phyloP scores from a whole-genome alignment of 352 stramenopile genomes.

The Phytophthora niederhauseri region DNA sequence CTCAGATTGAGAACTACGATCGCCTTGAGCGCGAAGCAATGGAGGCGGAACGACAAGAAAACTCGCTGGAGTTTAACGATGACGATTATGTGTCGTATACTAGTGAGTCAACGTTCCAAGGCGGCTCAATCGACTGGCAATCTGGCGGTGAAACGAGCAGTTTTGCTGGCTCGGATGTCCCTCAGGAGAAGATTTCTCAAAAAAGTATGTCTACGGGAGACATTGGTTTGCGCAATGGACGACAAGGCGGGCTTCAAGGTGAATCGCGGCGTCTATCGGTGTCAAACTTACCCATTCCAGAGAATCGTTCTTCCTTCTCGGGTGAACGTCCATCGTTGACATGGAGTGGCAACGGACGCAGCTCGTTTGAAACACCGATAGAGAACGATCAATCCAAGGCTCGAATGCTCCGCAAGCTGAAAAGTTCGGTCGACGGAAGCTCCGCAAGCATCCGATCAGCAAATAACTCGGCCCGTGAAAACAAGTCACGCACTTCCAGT shows the following conservation, averaged over 20 bases:
- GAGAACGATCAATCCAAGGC: constrained; percentile 68
- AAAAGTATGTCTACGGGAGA: constrained; percentile 30
- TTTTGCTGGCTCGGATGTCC: constrained; percentile 17
- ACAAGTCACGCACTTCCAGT: constrained; percentile 21
- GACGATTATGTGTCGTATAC: constrained; percentile 43
- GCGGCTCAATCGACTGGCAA: constrained; percentile 18
- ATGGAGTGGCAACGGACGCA: constrained; percentile 41
- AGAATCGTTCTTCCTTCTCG: constrained; percentile 45
- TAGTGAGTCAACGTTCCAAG: constrained; percentile 40
- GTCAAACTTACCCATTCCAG: constrained; percentile 37
- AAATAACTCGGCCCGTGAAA: constrained; percentile 21
- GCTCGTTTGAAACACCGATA: constrained; percentile 56
- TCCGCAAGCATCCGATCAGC: constrained; percentile 13
- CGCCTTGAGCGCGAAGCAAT: constrained; percentile 77
- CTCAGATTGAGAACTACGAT: constrained; percentile 89
- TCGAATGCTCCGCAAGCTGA: constrained; percentile 67
- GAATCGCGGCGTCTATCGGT: constrained; percentile 35
- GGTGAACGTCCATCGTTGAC: constrained; percentile 38
- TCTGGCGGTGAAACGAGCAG: constrained; percentile 15
- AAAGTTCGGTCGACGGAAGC: constrained; percentile 44
- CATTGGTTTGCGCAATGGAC: constrained; percentile 9
- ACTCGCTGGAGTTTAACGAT: constrained; percentile 34
- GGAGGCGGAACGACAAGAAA: constrained; percentile 46
- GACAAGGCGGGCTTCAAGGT: constrained; percentile 5
- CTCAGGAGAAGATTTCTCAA: constrained; percentile 21